phyloP scores from a whole-genome alignment of 208 protist genomes.

The Blastocrithidia nonstop region DNA sequence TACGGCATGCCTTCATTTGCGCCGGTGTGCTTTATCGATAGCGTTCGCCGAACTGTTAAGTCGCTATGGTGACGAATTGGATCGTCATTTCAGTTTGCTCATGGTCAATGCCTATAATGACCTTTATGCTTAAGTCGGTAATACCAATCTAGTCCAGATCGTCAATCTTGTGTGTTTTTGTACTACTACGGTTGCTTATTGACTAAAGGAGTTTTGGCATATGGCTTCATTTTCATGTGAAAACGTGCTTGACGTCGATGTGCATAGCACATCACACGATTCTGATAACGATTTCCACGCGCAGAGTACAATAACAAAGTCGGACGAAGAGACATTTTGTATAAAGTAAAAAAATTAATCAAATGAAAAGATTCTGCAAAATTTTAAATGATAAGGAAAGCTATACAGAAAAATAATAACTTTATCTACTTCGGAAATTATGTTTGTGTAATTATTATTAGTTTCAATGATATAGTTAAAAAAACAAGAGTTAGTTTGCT shows the following conservation, averaged over 20 bases:
- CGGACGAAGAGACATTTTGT: slow-evolving; percentile 8
- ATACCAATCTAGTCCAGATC: slow-evolving; percentile 66
- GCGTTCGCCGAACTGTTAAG: slow-evolving; percentile 18
- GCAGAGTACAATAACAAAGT: slow-evolving; percentile 11
- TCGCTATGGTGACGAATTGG: slow-evolving; percentile 47
- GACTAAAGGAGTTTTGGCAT: slow-evolving; percentile 31
- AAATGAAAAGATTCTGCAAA: not conserved
- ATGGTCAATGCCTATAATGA: slow-evolving; percentile 65
- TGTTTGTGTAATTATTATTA: too few species aligned
- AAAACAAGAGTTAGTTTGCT: too few species aligned
- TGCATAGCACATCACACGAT: slow-evolving; percentile 74
- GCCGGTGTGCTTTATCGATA: slow-evolving; percentile 13
- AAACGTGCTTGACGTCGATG: slow-evolving; percentile 53
- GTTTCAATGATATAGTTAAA: too few species aligned
- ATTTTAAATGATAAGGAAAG: slow-evolving; percentile 1
- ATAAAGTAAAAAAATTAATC: not conserved
- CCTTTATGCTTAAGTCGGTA: slow-evolving; percentile 39
- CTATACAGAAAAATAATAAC: not conserved
- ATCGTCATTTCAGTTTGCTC: slow-evolving; percentile 56
- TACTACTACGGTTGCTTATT: slow-evolving; percentile 71
- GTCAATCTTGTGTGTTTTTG: slow-evolving; percentile 51
- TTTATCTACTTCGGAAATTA: not conserved
- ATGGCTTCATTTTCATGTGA: slow-evolving; percentile 24
- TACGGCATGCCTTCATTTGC: slow-evolving; percentile 41
- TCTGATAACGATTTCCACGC: slow-evolving; percentile 41